A percentile compares a stretch with the other conserved stretches of the same genome.
These are phyloP conservation scores for Daedalea quercina DNA, from an alignment of 768 basidiomycete genomes.

Conservation along the genomic window DNA sequence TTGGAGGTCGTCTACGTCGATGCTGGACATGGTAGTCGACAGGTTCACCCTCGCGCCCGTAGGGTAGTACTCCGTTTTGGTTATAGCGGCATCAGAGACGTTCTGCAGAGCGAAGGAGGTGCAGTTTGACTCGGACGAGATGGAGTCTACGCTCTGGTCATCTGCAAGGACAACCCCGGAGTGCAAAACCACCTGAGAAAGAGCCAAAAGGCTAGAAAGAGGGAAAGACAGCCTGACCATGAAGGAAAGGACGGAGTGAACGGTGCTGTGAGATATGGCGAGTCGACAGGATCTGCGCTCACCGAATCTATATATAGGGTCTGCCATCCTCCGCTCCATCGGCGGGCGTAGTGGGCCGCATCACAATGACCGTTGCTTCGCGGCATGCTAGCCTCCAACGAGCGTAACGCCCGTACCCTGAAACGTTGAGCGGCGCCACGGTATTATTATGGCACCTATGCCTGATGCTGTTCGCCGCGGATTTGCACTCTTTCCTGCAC, in stretches of 20 bases:
- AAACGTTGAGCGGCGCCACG: no score
- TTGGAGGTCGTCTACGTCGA: constrained; percentile 14
- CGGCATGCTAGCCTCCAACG: no score
- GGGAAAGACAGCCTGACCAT: neutral
- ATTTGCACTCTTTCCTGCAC: no score
- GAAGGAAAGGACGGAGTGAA: neutral
- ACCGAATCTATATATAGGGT: no score
- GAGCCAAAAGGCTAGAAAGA: neutral
- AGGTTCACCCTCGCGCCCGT: constrained; percentile 15
- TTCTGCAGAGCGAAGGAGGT: constrained; percentile 4
- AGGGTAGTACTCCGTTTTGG: constrained; percentile 9
- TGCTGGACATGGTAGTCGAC: constrained; percentile 14
- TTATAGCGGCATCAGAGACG: constrained; percentile 2
- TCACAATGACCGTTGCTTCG: no score
- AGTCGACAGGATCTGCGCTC: neutral
- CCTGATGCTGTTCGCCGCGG: no score
- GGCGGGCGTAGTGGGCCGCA: no score
- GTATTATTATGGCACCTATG: no score
- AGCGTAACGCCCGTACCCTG: no score
- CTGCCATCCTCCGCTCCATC: no score
- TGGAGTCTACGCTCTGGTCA: neutral
- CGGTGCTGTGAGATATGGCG: neutral
- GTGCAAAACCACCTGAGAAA: neutral
- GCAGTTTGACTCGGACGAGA: neutral
- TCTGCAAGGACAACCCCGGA: neutral